Evolutionary conservation across 2,329 filamentous ascomycete genomes (phyloP).

Genomic region (Septoria petroselini): DNA sequence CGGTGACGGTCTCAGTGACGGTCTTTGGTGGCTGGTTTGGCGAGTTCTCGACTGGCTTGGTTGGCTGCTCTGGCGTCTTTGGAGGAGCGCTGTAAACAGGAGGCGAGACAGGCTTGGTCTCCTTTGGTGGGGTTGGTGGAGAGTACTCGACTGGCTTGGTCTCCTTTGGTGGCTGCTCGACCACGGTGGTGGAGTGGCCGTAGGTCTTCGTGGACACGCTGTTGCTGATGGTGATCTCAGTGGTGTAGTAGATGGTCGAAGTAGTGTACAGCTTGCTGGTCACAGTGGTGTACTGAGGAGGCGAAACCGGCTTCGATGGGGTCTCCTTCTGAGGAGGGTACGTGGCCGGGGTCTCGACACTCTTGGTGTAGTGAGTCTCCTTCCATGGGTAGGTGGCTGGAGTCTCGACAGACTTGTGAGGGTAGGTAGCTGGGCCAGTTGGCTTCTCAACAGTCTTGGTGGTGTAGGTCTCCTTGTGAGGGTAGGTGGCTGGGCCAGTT

Average conservation of each 20-base stretch:
- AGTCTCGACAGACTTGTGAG: neutral
- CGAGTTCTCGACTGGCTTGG: constrained; percentile 1
- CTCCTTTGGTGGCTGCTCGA: constrained; percentile 5
- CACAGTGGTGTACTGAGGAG: constrained; percentile 10
- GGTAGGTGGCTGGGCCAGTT: neutral
- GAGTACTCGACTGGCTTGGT: neutral
- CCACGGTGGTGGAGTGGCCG: constrained; percentile 13
- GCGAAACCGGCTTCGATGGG: constrained; percentile 7
- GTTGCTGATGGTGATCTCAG: constrained; percentile 39
- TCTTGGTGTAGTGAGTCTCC: neutral
- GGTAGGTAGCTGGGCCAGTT: neutral
- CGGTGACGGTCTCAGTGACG: constrained; percentile 4
- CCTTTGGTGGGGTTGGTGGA: neutral
- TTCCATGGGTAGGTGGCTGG: constrained; percentile 2
- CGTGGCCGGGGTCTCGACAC: too few relatives aligned
- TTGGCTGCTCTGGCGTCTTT: neutral
- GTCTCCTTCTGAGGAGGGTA: neutral
- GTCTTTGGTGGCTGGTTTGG: constrained; percentile 12
- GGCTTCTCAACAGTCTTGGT: neutral
- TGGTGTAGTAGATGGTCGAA: constrained; percentile 28
- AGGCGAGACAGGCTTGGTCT: neutral
- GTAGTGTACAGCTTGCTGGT: constrained; percentile 19
- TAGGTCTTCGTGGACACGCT: constrained; percentile 18
- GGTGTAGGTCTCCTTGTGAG: neutral
- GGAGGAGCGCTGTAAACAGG: neutral